Base-by-base conservation (phyloP, 2,329 filamentous ascomycete genomes). In the Penicillium sp. region DNA sequence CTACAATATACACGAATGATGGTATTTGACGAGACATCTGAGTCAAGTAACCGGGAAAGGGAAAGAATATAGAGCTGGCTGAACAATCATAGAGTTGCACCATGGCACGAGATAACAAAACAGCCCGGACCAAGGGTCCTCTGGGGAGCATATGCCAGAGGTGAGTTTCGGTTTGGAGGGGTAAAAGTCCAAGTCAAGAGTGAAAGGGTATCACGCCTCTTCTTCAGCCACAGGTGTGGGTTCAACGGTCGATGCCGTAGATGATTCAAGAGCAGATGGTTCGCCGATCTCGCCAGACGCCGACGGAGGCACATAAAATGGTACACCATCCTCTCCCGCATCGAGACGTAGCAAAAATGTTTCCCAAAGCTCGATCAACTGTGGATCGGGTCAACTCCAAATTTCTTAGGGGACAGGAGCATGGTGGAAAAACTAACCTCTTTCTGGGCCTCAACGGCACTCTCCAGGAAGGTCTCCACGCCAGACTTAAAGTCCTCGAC, bases 401-500 rank as follows among this genome's bases (percentile, higher is more conserved):
- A 29, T 2, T 7, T 23, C 18, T 32, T 19, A 14, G 29, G 32
- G 20, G 10, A 28, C 11, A 7, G 27, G 20, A 11, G 29, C 14
- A 39, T 29, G 11, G 27, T 36, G 15, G 28, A 68, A 19, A 17
- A 16, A 44, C 79, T 67, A 64, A 93, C 91, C 83, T 98, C 93
- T 70, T 98, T 98, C 72, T 98, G 93, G 39, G 91, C 93, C 69
- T 98, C 93, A 3, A 98, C 89, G 3, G 93, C 88, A 59, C 93
- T 90, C 73, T 98, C 93, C 56, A 98, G 69, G 69, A 95, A 98
- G 1, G 93, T 98, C 72, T 98, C 93, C 2, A 98, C 90, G 0
- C 90, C 91, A 48, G 86, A 93, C 75, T 98, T 98, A 68, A 98
- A 98, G 63, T 98, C 93, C 63, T 98, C 93, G 3, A 98, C 93